A percentile compares a stretch with the other conserved stretches of the same genome.
Evolutionary conservation across 805 yeast genomes (phyloP).

Genomic region (Maudiozyma pseudohumilis): DNA sequence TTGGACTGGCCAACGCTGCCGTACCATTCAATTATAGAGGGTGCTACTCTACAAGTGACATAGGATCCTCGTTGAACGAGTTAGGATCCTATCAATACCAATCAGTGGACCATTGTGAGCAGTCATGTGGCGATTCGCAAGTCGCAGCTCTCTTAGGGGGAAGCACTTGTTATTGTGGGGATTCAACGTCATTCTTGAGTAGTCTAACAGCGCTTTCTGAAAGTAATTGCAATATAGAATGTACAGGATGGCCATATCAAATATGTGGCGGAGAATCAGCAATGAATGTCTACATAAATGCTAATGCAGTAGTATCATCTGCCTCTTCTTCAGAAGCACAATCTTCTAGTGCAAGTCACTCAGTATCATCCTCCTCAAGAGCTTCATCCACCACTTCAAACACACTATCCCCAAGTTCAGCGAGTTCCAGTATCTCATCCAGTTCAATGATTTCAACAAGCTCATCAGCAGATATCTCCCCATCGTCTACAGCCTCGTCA

Average conservation of each 20-base stretch:
- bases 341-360: background rate
- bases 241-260: constrained; percentile 55
- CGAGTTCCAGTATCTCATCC: constrained; percentile 3
- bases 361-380: constrained; percentile 1
- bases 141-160: constrained; percentile 24
- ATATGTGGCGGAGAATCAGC: constrained; percentile 53
- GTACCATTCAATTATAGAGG: constrained; percentile 24
- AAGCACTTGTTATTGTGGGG: constrained; percentile 27
- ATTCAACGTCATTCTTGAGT: constrained; percentile 16
- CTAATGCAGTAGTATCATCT: constrained; percentile 8
- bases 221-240: constrained; percentile 35
- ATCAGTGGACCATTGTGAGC: constrained; percentile 47
- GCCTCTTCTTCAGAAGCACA: constrained; percentile 3
- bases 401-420: constrained; percentile 1
- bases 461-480: background rate
- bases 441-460: constrained; percentile 3
- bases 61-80: constrained; percentile 21
- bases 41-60: constrained; percentile 27
- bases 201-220: constrained; percentile 30
- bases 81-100: constrained; percentile 48
- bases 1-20: background rate
- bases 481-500: constrained; percentile 5
- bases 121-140: constrained; percentile 37
- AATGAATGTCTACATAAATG: constrained; percentile 37
- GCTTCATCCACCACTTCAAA: background rate